These are phyloP conservation scores for Oryza australiensis DNA, from an alignment of 176 grass and related monocot species.

Conservation along the genomic window DNA sequence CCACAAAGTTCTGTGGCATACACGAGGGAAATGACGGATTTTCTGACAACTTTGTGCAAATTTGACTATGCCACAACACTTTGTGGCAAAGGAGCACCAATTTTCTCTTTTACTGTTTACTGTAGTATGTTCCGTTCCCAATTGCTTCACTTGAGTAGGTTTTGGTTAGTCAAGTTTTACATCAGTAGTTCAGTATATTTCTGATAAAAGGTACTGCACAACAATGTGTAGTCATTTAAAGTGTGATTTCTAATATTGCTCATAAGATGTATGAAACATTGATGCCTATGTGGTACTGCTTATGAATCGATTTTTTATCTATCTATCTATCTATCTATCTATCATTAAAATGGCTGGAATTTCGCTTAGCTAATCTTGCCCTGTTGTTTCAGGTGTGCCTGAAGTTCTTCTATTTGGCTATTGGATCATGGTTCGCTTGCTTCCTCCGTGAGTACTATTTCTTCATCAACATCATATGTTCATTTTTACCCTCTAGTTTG, in stretches of 20 bases:
- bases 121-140: neutral
- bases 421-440: constrained; percentile 53
- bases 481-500: neutral
- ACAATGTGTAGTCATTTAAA: neutral
- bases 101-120: too few relatives aligned
- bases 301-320: neutral
- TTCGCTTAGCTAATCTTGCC: neutral
- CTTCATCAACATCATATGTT: neutral
- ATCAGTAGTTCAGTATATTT: neutral
- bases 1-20: neutral
- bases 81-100: neutral
- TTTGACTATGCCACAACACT: neutral
- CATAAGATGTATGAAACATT: neutral
- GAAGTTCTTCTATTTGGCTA: constrained; percentile 65
- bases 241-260: neutral
- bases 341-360: neutral
- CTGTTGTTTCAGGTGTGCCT: constrained; percentile 45
- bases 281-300: neutral
- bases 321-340: too few relatives aligned
- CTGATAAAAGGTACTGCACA: neutral
- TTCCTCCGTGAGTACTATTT: constrained; percentile 40
- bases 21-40: neutral
- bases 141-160: neutral
- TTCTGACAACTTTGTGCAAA: neutral
- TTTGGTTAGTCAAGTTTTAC: neutral